Base-by-base conservation (phyloP, 495 filamentous ascomycete species). In the Annulohypoxylon stygium region DNA sequence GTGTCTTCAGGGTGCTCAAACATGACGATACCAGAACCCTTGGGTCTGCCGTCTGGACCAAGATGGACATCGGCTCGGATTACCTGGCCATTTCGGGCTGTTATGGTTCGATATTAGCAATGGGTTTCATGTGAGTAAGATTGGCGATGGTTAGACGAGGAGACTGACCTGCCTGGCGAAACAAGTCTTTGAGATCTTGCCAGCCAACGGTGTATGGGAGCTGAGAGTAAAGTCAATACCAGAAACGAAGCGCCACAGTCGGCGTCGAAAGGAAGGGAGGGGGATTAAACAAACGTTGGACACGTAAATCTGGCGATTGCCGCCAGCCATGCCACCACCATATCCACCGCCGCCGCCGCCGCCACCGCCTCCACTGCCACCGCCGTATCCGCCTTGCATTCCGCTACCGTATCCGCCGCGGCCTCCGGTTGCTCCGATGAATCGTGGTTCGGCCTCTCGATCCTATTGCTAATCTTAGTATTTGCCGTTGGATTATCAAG, bases 171-270 rank as follows among this genome's bases (percentile, higher is more conserved):
- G 96, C 93, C 88, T 98, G 94, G 77, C 96, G 94, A 88, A 99
- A 99, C 73, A 99, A 86, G 83, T 99, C 96, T 86, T 99, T 99
- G 79, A 99, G 83, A 82, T 99, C 96, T 86, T 99, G 96, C 96
- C 96, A 99, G 80, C 97, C 96, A 76, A 97, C 93, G 59, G 92
- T 97, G 86, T 93, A 99, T 30, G 96, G 96, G 76, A 99, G 93
- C 96, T 99, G 84, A 54, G 76, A 63, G 26, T 55, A 34, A 69
- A 67, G 80, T 85, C 60, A 88, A 80, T 75, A 82, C 68, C 67
- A 76, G 65, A 64, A 76, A 43, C 16, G 78, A 67, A 65, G 59
- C 36, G 30, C 64, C 62, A 43, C 63, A 10, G 69, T 60, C 16
- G 54, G 65, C 10, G 59, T 8, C n/a, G 60, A 59, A 71, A 70